Evolutionary conservation across 176 grass and related monocot genomes (phyloP).

Genomic region (Thalia dealbata): DNA sequence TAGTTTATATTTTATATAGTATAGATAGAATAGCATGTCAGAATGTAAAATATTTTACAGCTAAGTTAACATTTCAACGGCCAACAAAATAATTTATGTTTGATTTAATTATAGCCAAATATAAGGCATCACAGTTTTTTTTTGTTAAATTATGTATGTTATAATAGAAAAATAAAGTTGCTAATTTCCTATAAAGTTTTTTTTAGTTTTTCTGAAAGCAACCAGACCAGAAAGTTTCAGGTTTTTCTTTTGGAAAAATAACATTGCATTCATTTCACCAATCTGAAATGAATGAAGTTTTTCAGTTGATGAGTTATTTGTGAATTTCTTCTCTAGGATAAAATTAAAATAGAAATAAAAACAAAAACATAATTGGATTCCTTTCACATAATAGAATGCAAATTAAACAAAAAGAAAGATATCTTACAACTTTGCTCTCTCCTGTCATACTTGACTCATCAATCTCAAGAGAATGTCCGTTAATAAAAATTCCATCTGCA

Average conservation of each 20-base stretch:
- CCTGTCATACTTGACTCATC: slow-evolving; percentile 97
- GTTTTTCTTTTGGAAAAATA: too few relatives aligned
- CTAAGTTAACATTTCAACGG: neutral
- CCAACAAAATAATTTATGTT: neutral
- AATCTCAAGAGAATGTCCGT: slow-evolving; percentile 75
- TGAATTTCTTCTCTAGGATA: neutral
- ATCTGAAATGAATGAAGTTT: too few relatives aligned
- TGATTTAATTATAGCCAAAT: neutral
- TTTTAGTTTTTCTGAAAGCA: too few relatives aligned
- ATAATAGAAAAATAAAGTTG: neutral
- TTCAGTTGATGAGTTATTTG: too few relatives aligned
- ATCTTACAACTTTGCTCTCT: slow-evolving; percentile 89
- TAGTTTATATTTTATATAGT: too few relatives aligned
- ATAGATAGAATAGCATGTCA: neutral
- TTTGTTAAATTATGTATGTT: neutral
- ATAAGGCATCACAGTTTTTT: neutral
- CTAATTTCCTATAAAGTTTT: neutral
- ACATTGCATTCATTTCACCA: too few relatives aligned
- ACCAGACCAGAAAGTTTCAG: too few relatives aligned
- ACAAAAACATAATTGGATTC: neutral
- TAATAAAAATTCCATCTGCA: slow-evolving; percentile 75
- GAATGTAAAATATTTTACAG: neutral
- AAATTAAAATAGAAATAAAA: neutral
- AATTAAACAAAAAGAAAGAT: neutral
- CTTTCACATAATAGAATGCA: neutral